phyloP scores from a whole-genome alignment of 2,329 filamentous ascomycete species.

The Aspergillus sp. region DNA sequence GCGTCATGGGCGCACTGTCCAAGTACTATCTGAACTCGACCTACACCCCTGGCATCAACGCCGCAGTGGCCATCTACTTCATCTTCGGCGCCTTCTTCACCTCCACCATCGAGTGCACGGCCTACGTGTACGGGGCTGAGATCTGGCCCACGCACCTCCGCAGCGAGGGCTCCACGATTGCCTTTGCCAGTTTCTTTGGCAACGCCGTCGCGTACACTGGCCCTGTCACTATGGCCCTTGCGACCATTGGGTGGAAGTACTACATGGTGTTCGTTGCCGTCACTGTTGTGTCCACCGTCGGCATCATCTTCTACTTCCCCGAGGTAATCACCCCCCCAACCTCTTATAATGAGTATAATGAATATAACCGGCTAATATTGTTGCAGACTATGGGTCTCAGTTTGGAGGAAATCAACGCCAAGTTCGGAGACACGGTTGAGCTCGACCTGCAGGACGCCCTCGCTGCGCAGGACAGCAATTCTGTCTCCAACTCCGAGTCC shows the following conservation, averaged over 20 bases:
- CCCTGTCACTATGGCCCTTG: background rate
- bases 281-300: background rate
- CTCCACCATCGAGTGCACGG: background rate
- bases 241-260: background rate
- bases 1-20: background rate
- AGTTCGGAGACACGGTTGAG: background rate
- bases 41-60: background rate
- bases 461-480: background rate
- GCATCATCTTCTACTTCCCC: background rate
- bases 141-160: background rate
- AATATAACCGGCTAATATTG: too few relatives aligned
- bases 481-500: background rate
- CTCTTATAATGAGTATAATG: too few relatives aligned
- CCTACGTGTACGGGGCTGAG: background rate
- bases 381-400: background rate
- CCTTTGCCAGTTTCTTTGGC: background rate
- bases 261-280: background rate
- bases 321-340: background rate
- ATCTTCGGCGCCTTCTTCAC: background rate
- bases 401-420: background rate
- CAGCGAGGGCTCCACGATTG: background rate
- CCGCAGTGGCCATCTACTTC: background rate
- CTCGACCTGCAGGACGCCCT: background rate
- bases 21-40: background rate
- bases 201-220: background rate